Evolutionary conservation across 345 rosid genomes (phyloP).

Genomic region (Linum tenue): DNA sequence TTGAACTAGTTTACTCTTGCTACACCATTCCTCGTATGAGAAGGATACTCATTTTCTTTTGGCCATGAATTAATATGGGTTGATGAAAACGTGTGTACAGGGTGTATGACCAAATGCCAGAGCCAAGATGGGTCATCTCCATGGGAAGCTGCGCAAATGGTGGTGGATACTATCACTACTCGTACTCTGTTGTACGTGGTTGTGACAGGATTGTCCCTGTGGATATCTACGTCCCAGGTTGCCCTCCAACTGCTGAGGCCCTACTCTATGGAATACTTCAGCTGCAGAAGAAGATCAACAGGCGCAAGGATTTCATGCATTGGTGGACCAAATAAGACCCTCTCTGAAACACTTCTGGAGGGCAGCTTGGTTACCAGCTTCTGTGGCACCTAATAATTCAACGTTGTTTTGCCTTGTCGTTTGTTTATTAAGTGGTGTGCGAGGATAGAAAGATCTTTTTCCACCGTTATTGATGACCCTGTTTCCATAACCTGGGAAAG

Average conservation of each 20-base stretch:
- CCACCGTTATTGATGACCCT: neutral
- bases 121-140: constrained; percentile 96
- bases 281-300: constrained; percentile 93
- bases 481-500: neutral
- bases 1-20: neutral
- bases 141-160: constrained; percentile 99
- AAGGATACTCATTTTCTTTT: neutral
- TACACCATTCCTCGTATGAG: neutral
- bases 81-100: constrained; percentile 32
- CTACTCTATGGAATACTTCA: constrained; percentile 86
- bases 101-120: constrained; percentile 99
- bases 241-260: constrained; percentile 98
- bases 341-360: neutral
- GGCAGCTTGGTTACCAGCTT: neutral
- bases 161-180: constrained; percentile 97
- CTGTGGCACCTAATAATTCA: neutral
- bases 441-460: neutral
- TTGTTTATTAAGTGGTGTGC: neutral
- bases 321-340: constrained; percentile 75
- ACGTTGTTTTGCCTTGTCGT: no score
- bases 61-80: neutral
- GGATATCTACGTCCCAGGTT: constrained; percentile 92
- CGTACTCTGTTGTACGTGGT: constrained; percentile 92
- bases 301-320: constrained; percentile 89
- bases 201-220: constrained; percentile 98